Base-by-base conservation (phyloP, 352 stramenopile species). In the Phytophthora foliorum region DNA sequence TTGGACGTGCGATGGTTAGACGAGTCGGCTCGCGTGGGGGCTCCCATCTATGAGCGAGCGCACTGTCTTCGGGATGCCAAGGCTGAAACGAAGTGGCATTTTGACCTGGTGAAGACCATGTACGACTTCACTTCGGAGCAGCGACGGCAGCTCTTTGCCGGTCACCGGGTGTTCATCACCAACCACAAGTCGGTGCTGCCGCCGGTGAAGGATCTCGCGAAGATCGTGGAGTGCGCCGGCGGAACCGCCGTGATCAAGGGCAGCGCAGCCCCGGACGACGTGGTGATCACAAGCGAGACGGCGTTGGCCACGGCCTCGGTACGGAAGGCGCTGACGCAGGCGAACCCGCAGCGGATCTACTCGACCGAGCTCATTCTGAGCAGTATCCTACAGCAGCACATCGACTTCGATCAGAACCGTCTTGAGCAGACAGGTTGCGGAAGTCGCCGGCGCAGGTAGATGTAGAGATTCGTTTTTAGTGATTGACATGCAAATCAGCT, bases 211-310 rank as follows among this genome's bases (percentile, higher is more conserved):
- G 81, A 89, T 4, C 67, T 89, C 14, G 66, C 65, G 31, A 87
- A 84, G 48, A 89, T 89, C 32, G 74, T 89, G 16, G 69, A 86
- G 64, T 83, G 74, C 41, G 81, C 78, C 6, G 81, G 81, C 38
- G 81, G 81, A 14, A 62, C 53, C 44, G 79, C 73, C 17, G 44
- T 58, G 25, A 66, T 22, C 10, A 83, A 76, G 34, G 76, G 76
- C 27, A 74, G 38, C 8, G 69, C 74, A 10, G 64, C 46, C 0
- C 48, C 72, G n/a, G 57, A 57, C 14, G 69, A 80, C 16, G 39
- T 89, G 25, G 78, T 87, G 21, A 81, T 89, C 48, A 75, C 81
- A 17, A 86, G 66, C 17, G 63, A 82, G 16, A 39, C 56, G 14
- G 81, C 81, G 9, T 24, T 82, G 51, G 55, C 51, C 22, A 60